Conservation (phyloP, 192 early-diverging fungal species). For the Helicostylum pulchrum region DNA sequence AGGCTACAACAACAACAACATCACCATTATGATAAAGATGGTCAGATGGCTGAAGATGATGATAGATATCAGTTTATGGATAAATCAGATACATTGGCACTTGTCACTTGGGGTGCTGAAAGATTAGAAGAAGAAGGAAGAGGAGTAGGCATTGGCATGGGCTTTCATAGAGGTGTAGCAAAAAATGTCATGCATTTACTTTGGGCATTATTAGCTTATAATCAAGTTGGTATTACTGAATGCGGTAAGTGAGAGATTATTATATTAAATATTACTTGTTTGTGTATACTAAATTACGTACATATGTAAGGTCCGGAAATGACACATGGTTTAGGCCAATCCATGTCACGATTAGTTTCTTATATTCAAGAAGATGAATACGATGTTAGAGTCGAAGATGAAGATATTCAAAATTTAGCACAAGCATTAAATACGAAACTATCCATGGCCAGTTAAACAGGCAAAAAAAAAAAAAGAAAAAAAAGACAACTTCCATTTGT, state of each 20-base stretch:
- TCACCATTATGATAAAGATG: neutral
- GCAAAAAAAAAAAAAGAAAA: no score
- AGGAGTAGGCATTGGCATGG: constrained; percentile 33
- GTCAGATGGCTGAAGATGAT: neutral
- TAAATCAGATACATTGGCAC: constrained; percentile 13
- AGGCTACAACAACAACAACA: neutral
- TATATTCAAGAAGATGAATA: constrained; percentile 34
- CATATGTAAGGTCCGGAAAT: constrained; percentile 8
- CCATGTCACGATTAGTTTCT: constrained; percentile 26
- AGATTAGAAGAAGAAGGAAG: constrained; percentile 34
- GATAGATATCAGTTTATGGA: constrained; percentile 7
- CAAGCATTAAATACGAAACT: constrained; percentile 24
- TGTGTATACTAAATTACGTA: neutral
- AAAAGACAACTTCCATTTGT: no score
- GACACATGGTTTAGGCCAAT: constrained; percentile 16
- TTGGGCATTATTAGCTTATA: constrained; percentile 29
- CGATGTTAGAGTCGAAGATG: constrained; percentile 27
- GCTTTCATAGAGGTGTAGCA: constrained; percentile 28
- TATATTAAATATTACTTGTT: neutral
- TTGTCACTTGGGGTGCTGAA: constrained; percentile 29
- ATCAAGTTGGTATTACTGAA: constrained; percentile 20
- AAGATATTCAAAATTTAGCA: constrained; percentile 28
- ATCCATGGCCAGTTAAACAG: constrained; percentile 20
- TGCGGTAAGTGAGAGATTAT: constrained; percentile 23
- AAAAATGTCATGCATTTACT: constrained; percentile 34